Percentiles rank a stretch among this genome's conserved stretches.
phyloP scores from a whole-genome alignment of 2,329 filamentous ascomycete genomes.

The Coniella lustricola region DNA sequence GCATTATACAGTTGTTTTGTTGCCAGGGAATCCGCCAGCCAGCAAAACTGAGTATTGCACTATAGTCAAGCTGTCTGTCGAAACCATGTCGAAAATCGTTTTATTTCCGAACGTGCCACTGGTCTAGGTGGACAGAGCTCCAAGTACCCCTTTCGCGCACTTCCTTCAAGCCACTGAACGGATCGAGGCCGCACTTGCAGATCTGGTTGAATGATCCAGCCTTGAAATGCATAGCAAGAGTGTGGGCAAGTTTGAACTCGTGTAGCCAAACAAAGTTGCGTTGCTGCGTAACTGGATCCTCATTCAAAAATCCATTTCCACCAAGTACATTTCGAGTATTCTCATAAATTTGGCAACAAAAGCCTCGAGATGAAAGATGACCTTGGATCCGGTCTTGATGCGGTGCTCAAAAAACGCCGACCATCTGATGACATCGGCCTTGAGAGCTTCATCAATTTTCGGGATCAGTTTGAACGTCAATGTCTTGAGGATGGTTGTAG shows the following conservation, averaged over 20 bases:
- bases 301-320: conserved; percentile 70
- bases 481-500: conserved; percentile 89
- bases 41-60: no score
- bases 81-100: no score
- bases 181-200: no score
- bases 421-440: conserved; percentile 91
- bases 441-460: conserved; percentile 80
- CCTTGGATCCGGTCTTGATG: conserved; percentile 84
- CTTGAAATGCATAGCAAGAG: neutral
- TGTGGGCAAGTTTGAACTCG: neutral
- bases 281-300: neutral
- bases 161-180: no score
- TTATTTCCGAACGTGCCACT: no score
- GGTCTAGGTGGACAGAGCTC: no score
- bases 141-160: no score
- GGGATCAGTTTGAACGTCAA: conserved; percentile 88
- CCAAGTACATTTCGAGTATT: conserved; percentile 81
- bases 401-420: conserved; percentile 96
- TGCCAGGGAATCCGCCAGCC: no score
- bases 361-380: conserved; percentile 96
- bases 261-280: neutral
- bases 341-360: conserved; percentile 99
- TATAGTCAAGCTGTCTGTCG: no score
- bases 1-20: no score
- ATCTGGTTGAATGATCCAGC: no score